These are phyloP conservation scores for Ascochyta fabae DNA, from an alignment of 2,329 filamentous ascomycete genomes.

Conservation along the genomic window DNA sequence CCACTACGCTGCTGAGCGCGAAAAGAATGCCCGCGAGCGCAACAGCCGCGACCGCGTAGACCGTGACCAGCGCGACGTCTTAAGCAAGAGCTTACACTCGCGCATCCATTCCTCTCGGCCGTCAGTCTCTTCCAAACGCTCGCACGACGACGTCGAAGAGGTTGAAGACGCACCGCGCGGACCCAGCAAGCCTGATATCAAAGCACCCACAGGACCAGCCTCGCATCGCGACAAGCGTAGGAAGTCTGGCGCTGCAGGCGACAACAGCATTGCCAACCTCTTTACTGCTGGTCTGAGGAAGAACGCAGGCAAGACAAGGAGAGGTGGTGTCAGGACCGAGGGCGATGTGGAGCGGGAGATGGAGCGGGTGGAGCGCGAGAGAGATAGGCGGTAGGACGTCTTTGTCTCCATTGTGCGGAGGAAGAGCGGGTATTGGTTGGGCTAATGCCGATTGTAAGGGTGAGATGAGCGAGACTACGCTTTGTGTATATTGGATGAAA, in stretches of 20 bases:
- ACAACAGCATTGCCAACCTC: slow-evolving; percentile 37
- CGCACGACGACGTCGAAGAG: slow-evolving; percentile 34
- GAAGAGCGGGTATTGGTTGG: background rate
- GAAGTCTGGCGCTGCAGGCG: slow-evolving; percentile 33
- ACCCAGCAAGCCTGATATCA: slow-evolving; percentile 21
- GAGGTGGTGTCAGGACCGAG: slow-evolving; percentile 44
- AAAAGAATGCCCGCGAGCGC: slow-evolving; percentile 50
- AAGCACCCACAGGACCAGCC: slow-evolving; percentile 37
- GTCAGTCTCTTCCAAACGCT: slow-evolving; percentile 35
- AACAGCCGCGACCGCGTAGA: slow-evolving; percentile 38
- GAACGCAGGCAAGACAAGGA: slow-evolving; percentile 33
- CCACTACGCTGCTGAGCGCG: slow-evolving; percentile 73
- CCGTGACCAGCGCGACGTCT: slow-evolving; percentile 19
- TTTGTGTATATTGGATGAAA: too few relatives aligned
- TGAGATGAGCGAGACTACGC: too few relatives aligned
- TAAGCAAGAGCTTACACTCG: slow-evolving; percentile 25
- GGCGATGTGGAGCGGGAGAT: slow-evolving; percentile 42
- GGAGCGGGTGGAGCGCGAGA: slow-evolving; percentile 42
- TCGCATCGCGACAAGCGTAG: slow-evolving; percentile 42
- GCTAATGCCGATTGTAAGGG: background rate
- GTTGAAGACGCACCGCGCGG: slow-evolving; percentile 3
- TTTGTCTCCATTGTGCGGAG: background rate
- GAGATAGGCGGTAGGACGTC: slow-evolving; percentile 28
- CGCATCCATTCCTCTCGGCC: slow-evolving; percentile 28
- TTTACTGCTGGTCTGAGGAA: slow-evolving; percentile 41